Conservation (phyloP, 1,284 basidiomycete species). For the Pyrrhoderma noxium region DNA sequence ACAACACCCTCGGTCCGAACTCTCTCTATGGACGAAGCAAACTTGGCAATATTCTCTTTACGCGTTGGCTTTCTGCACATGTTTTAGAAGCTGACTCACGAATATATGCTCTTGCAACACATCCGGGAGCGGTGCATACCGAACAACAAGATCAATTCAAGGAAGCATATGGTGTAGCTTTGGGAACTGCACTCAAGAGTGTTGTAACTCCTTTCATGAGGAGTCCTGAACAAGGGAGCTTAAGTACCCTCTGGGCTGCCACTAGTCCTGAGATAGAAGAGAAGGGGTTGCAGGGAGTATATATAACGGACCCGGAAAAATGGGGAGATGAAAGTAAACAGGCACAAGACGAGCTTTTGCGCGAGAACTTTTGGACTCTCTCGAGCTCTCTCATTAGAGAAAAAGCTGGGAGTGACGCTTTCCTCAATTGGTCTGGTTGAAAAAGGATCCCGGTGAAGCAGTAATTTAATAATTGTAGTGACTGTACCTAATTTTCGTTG, state of each 20-base stretch:
- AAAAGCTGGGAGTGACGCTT: constrained; percentile 29
- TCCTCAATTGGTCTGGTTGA: constrained; percentile 24
- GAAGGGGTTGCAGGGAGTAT: constrained; percentile 32
- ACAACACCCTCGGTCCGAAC: constrained; percentile 28
- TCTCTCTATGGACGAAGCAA: constrained; percentile 37
- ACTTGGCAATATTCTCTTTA: constrained; percentile 37
- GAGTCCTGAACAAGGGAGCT: constrained; percentile 30
- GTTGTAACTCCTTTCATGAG: constrained; percentile 31
- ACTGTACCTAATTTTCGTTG: too few species aligned
- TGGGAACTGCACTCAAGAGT: constrained; percentile 30
- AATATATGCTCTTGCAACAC: constrained; percentile 33
- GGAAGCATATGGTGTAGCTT: constrained; percentile 31
- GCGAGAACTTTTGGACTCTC: constrained; percentile 34
- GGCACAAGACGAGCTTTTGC: constrained; percentile 31
- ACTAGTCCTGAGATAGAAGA: constrained; percentile 32
- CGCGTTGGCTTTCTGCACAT: constrained; percentile 33
- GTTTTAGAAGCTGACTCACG: constrained; percentile 30
- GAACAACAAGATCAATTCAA: constrained; percentile 38
- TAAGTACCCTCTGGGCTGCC: constrained; percentile 31
- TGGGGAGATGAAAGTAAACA: constrained; percentile 31
- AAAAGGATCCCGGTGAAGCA: neutral
- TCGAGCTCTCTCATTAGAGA: constrained; percentile 30
- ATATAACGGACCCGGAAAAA: constrained; percentile 33
- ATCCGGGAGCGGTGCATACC: constrained; percentile 38
- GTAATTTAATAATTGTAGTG: too few species aligned